Evolutionary conservation across 1,284 basidiomycete species (phyloP).

Genomic region (Microbotryum intermedium): DNA sequence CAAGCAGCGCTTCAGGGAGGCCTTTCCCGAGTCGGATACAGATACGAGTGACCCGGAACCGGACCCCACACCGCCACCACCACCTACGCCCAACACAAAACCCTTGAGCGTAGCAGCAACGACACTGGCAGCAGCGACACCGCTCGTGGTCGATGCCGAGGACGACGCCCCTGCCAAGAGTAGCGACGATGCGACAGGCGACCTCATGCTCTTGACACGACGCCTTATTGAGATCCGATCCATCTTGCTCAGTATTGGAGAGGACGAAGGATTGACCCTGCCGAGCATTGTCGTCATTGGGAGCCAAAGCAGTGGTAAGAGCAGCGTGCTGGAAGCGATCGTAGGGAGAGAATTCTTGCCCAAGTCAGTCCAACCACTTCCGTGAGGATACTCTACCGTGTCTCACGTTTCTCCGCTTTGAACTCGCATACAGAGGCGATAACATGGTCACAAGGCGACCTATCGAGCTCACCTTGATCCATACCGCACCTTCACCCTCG

Average conservation of each 20-base stretch:
- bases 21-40: conserved; percentile 10
- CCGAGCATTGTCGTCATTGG: conserved; percentile 98
- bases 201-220: conserved; percentile 81
- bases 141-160: conserved; percentile 56
- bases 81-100: background rate
- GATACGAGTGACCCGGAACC: background rate
- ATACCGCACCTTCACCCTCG: conserved; percentile 57
- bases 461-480: conserved; percentile 92
- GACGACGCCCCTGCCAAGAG: conserved; percentile 48
- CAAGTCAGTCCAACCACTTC: conserved; percentile 54
- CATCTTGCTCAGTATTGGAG: conserved; percentile 89
- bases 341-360: conserved; percentile 97
- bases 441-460: conserved; percentile 99
- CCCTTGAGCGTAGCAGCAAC: conserved; percentile 42
- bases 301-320: conserved; percentile 96
- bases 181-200: conserved; percentile 30
- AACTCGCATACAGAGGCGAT: conserved; percentile 58
- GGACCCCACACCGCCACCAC: background rate
- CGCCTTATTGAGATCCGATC: conserved; percentile 94
- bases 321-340: conserved; percentile 91
- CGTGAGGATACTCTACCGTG: background rate
- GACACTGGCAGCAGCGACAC: conserved; percentile 54
- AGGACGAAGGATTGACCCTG: conserved; percentile 84
- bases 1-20: conserved; percentile 6
- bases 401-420: background rate